Base-by-base conservation (phyloP, 371 early-diverging fungal species). In the Mortierella sp. region DNA sequence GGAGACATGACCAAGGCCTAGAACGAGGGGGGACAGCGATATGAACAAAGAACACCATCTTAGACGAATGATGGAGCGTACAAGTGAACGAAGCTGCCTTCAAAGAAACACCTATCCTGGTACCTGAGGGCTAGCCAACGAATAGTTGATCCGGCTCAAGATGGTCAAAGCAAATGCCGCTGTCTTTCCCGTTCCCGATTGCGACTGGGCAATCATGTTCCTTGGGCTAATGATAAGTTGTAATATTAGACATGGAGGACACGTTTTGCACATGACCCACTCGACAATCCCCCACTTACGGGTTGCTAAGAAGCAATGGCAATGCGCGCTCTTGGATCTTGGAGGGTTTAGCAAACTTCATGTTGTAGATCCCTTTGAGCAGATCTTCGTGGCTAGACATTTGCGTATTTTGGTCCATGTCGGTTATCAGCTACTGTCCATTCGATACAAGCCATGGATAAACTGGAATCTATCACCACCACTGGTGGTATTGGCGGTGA, bases 1-100 rank as follows among this genome's bases (percentile, higher is more conserved):
- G 99, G 99, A 2, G 98, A 95, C 56, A 99, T 72, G 78, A 98
- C 95, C 47, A 99, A 78, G 2, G 96, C 98, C 88, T 97, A 91
- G n/a, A n/a, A n/a, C n/a, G n/a, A n/a, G n/a, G n/a, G n/a, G n/a
- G n/a, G n/a, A n/a, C n/a, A n/a, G n/a, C n/a, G n/a, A 14, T 54
- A 29, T 17, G 27, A 12, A 27, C 31, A 40, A 28, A 27, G 24
- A 24, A 21, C 27, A 41, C 6, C 39, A 8, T 40, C 16, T 4
- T 51, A n/a, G n/a, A n/a, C n/a, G n/a, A n/a, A n/a, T n/a, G n/a
- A n/a, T n/a, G n/a, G n/a, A n/a, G n/a, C n/a, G n/a, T n/a, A n/a
- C n/a, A n/a, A n/a, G n/a, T n/a, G n/a, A n/a, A n/a, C n/a, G n/a
- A n/a, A n/a, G n/a, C n/a, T n/a, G n/a, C n/a, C n/a, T n/a, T n/a